Conservation (phyloP, 306 rosid species). For the Adenanthera pavonina region DNA sequence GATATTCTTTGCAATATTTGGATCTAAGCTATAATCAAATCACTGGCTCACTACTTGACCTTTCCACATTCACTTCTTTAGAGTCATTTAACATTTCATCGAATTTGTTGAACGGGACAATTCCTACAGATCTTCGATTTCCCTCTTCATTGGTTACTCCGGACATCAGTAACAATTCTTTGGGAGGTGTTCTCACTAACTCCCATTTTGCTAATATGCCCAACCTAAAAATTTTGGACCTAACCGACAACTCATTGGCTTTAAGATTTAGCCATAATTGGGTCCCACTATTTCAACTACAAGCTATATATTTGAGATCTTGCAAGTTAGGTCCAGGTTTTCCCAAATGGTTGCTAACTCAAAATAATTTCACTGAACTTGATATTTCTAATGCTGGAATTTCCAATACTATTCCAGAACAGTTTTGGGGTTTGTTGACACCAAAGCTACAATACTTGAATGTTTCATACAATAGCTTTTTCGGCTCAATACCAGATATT, state of each 20-base stretch:
- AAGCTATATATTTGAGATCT: not conserved
- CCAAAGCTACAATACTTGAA: not conserved
- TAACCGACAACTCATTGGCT: too few species aligned
- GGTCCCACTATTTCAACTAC: too few species aligned
- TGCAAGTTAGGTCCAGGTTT: conserved; percentile 19
- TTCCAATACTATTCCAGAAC: not conserved
- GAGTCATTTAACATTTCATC: not conserved
- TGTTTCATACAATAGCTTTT: conserved; percentile 5
- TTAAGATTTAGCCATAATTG: too few species aligned
- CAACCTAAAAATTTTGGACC: too few species aligned
- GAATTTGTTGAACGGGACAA: not conserved
- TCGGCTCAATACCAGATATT: not conserved
- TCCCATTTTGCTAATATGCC: conserved; percentile 6
- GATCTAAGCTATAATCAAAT: not conserved
- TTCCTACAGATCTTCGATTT: not conserved
- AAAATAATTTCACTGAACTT: not conserved
- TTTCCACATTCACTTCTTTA: not conserved
- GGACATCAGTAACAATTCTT: not conserved
- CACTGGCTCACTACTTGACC: not conserved
- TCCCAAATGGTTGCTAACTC: conserved; percentile 27
- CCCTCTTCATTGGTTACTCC: not conserved
- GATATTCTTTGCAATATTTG: not conserved
- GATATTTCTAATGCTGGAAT: conserved; percentile 12
- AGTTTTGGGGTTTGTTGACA: conserved; percentile 7
- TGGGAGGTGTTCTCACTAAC: conserved; percentile 3